Conservation (phyloP, 352 stramenopile species). For the Phytophthora boehmeriae region DNA sequence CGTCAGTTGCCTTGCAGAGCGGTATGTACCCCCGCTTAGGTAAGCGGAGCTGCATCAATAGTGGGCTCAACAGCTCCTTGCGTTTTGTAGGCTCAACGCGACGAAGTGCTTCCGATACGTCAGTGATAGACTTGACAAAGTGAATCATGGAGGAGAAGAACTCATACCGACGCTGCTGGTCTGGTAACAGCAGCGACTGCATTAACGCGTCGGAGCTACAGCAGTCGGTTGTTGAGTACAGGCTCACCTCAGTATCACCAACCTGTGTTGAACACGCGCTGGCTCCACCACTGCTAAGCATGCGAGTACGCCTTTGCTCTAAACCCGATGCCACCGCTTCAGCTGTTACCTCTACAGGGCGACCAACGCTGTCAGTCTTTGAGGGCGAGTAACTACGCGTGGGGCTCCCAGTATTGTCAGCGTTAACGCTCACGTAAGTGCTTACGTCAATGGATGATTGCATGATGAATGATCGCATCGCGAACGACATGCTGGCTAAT, state of each 20-base stretch:
- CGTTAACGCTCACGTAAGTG: slow-evolving; percentile 9
- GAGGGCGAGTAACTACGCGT: slow-evolving; percentile 11
- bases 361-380: slow-evolving; percentile 21
- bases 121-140: slow-evolving; percentile 85
- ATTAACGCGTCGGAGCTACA: slow-evolving; percentile 27
- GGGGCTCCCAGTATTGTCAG: slow-evolving; percentile 11
- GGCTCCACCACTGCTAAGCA: slow-evolving; percentile 29
- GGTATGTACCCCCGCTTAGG: slow-evolving; percentile 73
- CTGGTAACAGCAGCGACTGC: slow-evolving; percentile 37
- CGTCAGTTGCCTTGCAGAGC: slow-evolving; percentile 83
- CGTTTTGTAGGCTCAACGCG: slow-evolving; percentile 69
- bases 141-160: slow-evolving; percentile 84
- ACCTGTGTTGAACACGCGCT: slow-evolving; percentile 28
- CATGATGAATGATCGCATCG: slow-evolving; percentile 81
- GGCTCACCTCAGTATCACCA: slow-evolving; percentile 37
- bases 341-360: slow-evolving; percentile 18
- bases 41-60: slow-evolving; percentile 58
- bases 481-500: slow-evolving; percentile 73
- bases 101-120: slow-evolving; percentile 76
- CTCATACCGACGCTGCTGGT: slow-evolving; percentile 60
- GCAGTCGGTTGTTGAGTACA: slow-evolving; percentile 34
- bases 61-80: slow-evolving; percentile 55
- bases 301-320: slow-evolving; percentile 28
- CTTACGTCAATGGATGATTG: slow-evolving; percentile 39
- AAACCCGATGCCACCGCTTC: slow-evolving; percentile 21